Conservation (phyloP, 441 rosid species). For the Aleurites moluccanus region DNA sequence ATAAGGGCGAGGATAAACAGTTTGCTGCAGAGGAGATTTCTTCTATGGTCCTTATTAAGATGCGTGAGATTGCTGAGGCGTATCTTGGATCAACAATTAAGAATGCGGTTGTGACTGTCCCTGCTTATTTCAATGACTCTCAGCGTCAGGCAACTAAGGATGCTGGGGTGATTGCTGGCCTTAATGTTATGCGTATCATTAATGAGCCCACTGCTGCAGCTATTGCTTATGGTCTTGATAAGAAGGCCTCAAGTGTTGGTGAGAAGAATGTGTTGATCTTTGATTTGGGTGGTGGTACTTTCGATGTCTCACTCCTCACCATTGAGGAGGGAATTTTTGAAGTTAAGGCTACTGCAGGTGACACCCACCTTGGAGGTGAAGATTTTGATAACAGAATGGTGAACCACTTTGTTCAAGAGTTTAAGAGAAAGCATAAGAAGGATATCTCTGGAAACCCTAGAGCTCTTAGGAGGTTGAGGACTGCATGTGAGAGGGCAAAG, state of each 20-base stretch:
- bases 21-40: constrained; percentile 59
- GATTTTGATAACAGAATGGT: constrained; percentile 78
- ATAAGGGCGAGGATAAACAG: constrained; percentile 61
- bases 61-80: constrained; percentile 75
- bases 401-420: constrained; percentile 72
- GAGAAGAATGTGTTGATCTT: constrained; percentile 70
- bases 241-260: constrained; percentile 56
- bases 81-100: constrained; percentile 53
- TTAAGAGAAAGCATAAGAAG: constrained; percentile 72
- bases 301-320: constrained; percentile 71
- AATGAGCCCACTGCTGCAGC: constrained; percentile 80
- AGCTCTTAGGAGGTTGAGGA: constrained; percentile 59
- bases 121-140: constrained; percentile 69
- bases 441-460: constrained; percentile 68
- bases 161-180: constrained; percentile 66
- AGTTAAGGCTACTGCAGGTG: constrained; percentile 74
- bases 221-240: constrained; percentile 72
- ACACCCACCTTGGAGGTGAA: constrained; percentile 70
- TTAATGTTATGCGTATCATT: constrained; percentile 67
- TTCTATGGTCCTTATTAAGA: constrained; percentile 61
- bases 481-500: constrained; percentile 57
- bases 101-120: constrained; percentile 70
- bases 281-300: constrained; percentile 72
- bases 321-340: constrained; percentile 76
- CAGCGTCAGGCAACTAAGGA: constrained; percentile 74